These are phyloP conservation scores for Apocynum venetum DNA, from an alignment of 257 asterid species.

Conservation along the genomic window DNA sequence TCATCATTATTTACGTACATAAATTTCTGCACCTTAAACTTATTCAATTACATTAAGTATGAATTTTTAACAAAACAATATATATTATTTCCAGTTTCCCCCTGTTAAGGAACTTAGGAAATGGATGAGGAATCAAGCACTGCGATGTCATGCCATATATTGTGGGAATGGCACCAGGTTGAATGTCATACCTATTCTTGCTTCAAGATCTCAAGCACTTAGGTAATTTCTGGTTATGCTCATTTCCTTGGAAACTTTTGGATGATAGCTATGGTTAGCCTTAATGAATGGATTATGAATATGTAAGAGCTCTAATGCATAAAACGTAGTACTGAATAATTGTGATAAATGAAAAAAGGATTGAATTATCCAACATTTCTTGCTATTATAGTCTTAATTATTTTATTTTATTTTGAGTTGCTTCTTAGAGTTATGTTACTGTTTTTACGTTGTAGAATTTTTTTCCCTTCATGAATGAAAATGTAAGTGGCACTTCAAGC, in stretches of 20 bases:
- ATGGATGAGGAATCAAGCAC: conserved; percentile 67
- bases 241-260: background rate
- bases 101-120: conserved; percentile 57
- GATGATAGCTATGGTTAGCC: background rate
- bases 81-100: conserved; percentile 41
- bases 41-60: background rate
- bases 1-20: background rate
- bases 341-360: background rate
- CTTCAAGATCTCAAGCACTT: conserved; percentile 77
- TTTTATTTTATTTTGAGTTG: background rate
- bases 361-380: background rate
- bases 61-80: background rate
- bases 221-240: conserved; percentile 34
- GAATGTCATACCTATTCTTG: conserved; percentile 69
- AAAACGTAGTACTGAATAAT: background rate
- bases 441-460: background rate
- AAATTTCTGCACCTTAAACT: background rate
- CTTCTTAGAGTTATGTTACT: background rate
- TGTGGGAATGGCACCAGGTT: conserved; percentile 52
- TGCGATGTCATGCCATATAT: conserved; percentile 55
- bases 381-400: background rate
- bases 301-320: background rate
- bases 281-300: background rate
- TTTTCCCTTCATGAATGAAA: background rate
- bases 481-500: background rate